Evolutionary conservation across 441 rosid genomes (phyloP).

Genomic region (Eruca vesicaria): DNA sequence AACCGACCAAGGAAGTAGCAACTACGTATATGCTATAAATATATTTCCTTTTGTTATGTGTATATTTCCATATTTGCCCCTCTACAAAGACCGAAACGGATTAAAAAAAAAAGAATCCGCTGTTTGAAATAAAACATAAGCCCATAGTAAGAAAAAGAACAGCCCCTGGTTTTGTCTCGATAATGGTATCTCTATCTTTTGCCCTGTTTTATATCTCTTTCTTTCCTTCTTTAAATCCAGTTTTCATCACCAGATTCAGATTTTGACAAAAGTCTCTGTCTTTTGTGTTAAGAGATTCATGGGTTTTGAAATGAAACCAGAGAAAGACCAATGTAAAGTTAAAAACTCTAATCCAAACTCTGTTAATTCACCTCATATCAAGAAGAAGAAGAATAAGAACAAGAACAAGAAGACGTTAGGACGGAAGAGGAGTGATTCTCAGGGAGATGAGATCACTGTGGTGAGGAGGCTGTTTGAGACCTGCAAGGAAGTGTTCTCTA

Average conservation of each 20-base stretch:
- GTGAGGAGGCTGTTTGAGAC: constrained; percentile 67
- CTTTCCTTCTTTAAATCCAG: neutral
- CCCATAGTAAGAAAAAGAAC: constrained; percentile 37
- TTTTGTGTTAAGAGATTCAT: constrained; percentile 31
- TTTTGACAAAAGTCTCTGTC: neutral
- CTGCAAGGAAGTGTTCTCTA: constrained; percentile 69
- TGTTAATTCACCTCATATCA: constrained; percentile 9
- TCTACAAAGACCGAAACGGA: constrained; percentile 31
- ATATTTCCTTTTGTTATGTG: neutral
- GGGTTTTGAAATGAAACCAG: constrained; percentile 65
- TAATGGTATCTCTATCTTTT: constrained; percentile 13
- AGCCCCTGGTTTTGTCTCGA: constrained; percentile 53
- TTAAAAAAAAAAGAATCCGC: constrained; percentile 47
- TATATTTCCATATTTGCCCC: constrained; percentile 13
- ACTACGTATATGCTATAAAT: neutral
- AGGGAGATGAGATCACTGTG: constrained; percentile 12
- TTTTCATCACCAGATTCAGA: constrained; percentile 25
- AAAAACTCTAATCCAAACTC: constrained; percentile 14
- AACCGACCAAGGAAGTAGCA: neutral
- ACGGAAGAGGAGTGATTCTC: constrained; percentile 31
- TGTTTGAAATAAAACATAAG: constrained; percentile 42
- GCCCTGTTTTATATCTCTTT: constrained; percentile 33
- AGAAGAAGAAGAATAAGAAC: constrained; percentile 7
- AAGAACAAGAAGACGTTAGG: neutral
- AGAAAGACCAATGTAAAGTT: constrained; percentile 32